Evolutionary conservation across 192 early-diverging fungal species (phyloP).

Genomic region (Entomortierella chlamydospora): DNA sequence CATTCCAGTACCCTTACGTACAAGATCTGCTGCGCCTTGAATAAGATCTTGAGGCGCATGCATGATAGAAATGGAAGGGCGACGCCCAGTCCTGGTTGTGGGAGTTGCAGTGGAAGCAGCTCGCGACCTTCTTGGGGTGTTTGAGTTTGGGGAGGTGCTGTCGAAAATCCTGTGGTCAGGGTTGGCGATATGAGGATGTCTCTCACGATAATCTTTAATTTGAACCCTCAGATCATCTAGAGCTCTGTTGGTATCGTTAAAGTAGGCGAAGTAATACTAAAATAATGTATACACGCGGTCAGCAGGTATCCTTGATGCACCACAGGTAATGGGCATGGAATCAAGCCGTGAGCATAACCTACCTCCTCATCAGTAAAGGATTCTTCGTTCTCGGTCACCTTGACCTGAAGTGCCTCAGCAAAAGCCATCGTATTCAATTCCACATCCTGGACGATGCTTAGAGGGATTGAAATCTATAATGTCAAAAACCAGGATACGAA

Average conservation of each 20-base stretch:
- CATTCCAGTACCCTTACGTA: not conserved
- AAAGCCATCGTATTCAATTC: slow-evolving; percentile 60
- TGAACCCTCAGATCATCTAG: slow-evolving; percentile 39
- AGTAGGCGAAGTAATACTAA: slow-evolving; percentile 77
- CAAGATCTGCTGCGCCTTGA: not conserved
- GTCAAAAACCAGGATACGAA: not conserved
- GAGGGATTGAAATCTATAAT: slow-evolving; percentile 63
- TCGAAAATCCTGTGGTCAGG: slow-evolving; percentile 12
- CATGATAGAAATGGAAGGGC: not conserved
- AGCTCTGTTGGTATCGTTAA: slow-evolving; percentile 60
- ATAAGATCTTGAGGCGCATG: not conserved
- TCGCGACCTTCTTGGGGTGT: slow-evolving; percentile 1
- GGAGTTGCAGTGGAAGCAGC: not conserved
- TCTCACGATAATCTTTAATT: slow-evolving; percentile 36
- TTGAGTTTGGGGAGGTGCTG: slow-evolving; percentile 36
- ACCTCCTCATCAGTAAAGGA: slow-evolving; percentile 69
- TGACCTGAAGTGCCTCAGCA: slow-evolving; percentile 65
- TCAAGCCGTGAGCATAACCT: too few species aligned
- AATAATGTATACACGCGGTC: not conserved
- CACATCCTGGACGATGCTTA: slow-evolving; percentile 65
- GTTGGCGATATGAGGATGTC: not conserved
- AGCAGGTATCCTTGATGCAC: not conserved
- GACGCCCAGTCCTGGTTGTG: not conserved
- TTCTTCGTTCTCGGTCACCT: slow-evolving; percentile 64
- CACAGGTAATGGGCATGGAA: too few species aligned